phyloP scores from a whole-genome alignment of 2,329 filamentous ascomycete species.

The Neofusicoccum laricinum region DNA sequence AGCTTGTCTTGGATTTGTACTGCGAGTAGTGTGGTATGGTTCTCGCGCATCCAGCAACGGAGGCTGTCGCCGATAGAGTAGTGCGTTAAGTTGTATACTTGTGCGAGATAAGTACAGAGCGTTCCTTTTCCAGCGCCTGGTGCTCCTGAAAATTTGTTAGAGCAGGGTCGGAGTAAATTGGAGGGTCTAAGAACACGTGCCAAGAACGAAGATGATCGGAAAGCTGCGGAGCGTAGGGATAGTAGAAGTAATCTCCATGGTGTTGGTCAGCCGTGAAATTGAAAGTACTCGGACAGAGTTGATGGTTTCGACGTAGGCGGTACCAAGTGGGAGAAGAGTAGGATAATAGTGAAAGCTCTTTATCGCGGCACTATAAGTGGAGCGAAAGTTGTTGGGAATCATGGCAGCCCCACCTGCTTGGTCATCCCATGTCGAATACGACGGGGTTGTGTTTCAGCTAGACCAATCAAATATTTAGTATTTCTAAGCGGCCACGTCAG shows the following conservation, averaged over 20 bases:
- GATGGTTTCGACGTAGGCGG: background rate
- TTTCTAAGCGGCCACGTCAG: too few relatives aligned
- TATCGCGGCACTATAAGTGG: background rate
- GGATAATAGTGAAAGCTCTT: background rate
- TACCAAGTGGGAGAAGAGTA: background rate
- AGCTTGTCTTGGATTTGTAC: constrained; percentile 1
- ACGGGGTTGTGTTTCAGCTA: too few relatives aligned
- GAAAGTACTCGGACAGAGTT: background rate
- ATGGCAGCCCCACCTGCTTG: too few relatives aligned
- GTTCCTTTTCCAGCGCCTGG: constrained; percentile 36
- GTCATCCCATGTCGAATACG: too few relatives aligned
- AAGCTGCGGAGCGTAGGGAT: background rate
- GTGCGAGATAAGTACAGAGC: constrained; percentile 24
- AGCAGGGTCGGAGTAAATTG: too few relatives aligned
- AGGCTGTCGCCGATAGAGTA: constrained; percentile 30
- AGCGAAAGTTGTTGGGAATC: too few relatives aligned
- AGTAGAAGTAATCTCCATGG: background rate
- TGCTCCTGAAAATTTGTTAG: constrained; percentile 21
- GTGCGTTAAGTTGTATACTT: constrained; percentile 23
- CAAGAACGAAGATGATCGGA: constrained; percentile 18
- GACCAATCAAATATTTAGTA: too few relatives aligned
- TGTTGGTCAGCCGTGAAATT: background rate
- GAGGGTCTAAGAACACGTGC: too few relatives aligned
- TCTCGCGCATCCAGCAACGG: constrained; percentile 14
- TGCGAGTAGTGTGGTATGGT: background rate